These are phyloP conservation scores for Clavulina sp. DNA, from an alignment of 768 basidiomycete genomes.

Conservation along the genomic window DNA sequence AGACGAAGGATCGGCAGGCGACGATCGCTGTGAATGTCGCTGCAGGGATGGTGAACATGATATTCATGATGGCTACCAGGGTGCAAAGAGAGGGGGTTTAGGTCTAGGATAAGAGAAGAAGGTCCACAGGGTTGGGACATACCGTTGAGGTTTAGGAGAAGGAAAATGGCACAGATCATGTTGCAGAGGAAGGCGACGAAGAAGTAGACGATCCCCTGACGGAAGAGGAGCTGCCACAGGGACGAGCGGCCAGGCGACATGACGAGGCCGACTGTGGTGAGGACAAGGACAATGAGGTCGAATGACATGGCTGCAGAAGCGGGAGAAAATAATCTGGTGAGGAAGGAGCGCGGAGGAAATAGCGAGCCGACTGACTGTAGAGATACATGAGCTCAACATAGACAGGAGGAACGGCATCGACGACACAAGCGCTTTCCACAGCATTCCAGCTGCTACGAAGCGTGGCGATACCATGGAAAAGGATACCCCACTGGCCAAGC, in stretches of 20 bases:
- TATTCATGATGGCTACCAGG: constrained; percentile 5
- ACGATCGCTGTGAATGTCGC: constrained; percentile 7
- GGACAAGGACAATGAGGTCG: constrained; percentile 41
- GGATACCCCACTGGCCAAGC: constrained; percentile 27
- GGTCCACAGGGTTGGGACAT: not conserved
- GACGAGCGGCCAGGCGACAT: constrained; percentile 31
- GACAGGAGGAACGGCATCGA: constrained; percentile 20
- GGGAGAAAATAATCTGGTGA: no score
- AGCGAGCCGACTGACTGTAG: constrained; percentile 22
- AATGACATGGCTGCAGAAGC: constrained; percentile 38
- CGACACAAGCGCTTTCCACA: constrained; percentile 6
- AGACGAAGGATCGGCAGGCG: constrained; percentile 13
- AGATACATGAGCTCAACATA: constrained; percentile 51
- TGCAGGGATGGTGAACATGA: constrained; percentile 12
- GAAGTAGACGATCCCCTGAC: constrained; percentile 59
- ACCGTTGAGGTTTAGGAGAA: constrained; percentile 38
- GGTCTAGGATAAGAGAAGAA: not conserved
- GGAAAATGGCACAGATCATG: constrained; percentile 30
- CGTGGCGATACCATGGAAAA: not conserved
- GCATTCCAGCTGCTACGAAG: not conserved
- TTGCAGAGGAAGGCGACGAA: constrained; percentile 48
- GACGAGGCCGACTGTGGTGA: constrained; percentile 46
- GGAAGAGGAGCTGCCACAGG: constrained; percentile 47
- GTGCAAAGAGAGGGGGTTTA: no score
- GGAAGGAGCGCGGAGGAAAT: no score